Evolutionary conservation across 805 yeast species (phyloP).

Genomic region (Priceomyces haplophilus): DNA sequence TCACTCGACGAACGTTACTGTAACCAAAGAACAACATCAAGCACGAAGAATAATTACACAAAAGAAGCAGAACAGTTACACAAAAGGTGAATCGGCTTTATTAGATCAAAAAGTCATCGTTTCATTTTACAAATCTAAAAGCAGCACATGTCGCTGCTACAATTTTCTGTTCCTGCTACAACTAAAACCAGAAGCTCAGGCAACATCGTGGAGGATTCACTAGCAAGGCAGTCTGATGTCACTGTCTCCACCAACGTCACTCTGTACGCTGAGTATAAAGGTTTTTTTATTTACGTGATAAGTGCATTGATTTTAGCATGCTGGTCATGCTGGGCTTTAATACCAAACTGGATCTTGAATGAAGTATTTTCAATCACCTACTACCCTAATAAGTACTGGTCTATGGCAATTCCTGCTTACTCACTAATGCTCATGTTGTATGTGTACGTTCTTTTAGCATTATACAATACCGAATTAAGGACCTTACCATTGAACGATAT

Average conservation of each 20-base stretch:
- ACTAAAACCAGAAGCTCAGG: neutral
- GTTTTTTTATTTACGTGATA: conserved; percentile 78
- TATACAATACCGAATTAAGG: conserved; percentile 73
- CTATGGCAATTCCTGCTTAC: conserved; percentile 70
- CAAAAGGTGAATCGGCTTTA: no score
- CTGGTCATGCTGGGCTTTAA: conserved; percentile 71
- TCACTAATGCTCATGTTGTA: conserved; percentile 69
- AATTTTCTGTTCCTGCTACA: neutral
- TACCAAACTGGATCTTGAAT: conserved; percentile 56
- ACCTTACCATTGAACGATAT: conserved; percentile 59
- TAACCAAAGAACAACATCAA: no score
- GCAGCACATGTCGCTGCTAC: neutral
- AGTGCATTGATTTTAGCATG: conserved; percentile 52
- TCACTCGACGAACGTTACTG: no score
- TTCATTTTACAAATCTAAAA: no score
- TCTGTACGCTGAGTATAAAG: conserved; percentile 75
- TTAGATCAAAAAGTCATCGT: no score
- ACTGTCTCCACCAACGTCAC: conserved; percentile 54
- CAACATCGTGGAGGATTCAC: conserved; percentile 35
- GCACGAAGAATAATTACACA: no score
- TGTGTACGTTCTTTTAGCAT: conserved; percentile 64
- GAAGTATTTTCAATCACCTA: conserved; percentile 56
- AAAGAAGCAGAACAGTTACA: no score
- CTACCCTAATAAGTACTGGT: conserved; percentile 92
- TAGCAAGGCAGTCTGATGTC: conserved; percentile 66